Evolutionary conservation across 441 rosid genomes (phyloP).

Genomic region (Rhodomyrtus psidioides): DNA sequence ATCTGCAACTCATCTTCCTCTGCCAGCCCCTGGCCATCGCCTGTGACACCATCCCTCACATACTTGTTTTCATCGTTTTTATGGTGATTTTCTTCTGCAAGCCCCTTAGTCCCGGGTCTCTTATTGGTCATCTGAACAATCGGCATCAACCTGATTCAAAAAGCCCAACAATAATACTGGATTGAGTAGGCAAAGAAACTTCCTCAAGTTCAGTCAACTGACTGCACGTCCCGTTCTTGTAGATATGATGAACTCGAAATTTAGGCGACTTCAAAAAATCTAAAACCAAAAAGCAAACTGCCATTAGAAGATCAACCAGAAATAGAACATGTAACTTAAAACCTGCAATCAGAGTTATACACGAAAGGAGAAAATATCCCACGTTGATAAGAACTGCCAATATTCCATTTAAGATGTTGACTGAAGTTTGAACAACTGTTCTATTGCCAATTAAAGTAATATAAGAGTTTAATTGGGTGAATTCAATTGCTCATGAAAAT

Average conservation of each 20-base stretch:
- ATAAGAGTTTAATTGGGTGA: not conserved
- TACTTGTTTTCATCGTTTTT: not conserved
- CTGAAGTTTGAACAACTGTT: not conserved
- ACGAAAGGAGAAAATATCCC: not conserved
- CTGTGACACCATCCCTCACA: not conserved
- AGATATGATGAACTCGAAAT: not conserved
- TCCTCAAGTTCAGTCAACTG: not conserved
- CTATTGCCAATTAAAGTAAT: not conserved
- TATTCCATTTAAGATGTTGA: not conserved
- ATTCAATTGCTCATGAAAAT: not conserved
- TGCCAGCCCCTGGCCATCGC: not conserved
- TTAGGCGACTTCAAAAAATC: not conserved
- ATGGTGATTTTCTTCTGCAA: not conserved
- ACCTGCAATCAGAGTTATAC: not conserved
- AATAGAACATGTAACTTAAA: not conserved
- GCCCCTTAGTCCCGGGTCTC: not conserved
- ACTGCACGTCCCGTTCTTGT: not conserved
- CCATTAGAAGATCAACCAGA: not conserved
- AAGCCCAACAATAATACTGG: not conserved
- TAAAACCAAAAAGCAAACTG: not conserved
- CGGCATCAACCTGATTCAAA: not conserved
- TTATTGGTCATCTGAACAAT: constrained; percentile 1
- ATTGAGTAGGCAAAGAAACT: not conserved
- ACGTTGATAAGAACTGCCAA: not conserved
- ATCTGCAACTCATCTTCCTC: not conserved